Percentiles rank a stretch among this genome's conserved stretches.
Evolutionary conservation across 306 rosid genomes (phyloP).

Genomic region (Glycine soja): DNA sequence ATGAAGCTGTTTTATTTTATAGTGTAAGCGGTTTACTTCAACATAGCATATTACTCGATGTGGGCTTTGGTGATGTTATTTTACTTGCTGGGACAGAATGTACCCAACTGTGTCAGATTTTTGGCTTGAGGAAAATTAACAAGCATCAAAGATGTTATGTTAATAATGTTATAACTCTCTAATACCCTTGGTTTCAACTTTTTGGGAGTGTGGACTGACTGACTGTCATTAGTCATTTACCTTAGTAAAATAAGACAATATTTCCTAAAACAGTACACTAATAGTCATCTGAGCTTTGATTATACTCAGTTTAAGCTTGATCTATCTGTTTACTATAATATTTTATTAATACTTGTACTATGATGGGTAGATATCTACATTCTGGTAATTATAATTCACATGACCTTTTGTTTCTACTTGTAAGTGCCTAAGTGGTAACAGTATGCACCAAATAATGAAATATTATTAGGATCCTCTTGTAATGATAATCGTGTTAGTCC

Average conservation of each 20-base stretch:
- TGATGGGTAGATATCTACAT: not conserved
- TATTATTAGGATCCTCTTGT: slow-evolving; percentile 6
- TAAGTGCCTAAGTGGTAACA: slow-evolving; percentile 28
- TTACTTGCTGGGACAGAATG: not conserved
- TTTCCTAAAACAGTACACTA: not conserved
- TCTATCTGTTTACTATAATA: not conserved
- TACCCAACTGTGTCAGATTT: not conserved
- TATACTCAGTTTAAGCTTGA: slow-evolving; percentile 12
- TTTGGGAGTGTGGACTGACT: not conserved
- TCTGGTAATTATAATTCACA: slow-evolving; percentile 31
- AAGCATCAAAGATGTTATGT: not conserved
- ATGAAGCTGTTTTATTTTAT: too few relatives aligned
- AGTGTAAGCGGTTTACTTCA: too few relatives aligned
- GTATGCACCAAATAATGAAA: slow-evolving; percentile 47
- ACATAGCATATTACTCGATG: too few relatives aligned
- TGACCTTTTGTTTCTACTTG: slow-evolving; percentile 14
- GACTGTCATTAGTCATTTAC: not conserved
- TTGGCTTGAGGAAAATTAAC: not conserved
- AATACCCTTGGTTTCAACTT: not conserved
- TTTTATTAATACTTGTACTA: not conserved
- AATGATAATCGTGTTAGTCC: too few relatives aligned
- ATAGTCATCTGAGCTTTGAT: not conserved
- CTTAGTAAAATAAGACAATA: not conserved
- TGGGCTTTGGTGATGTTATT: too few relatives aligned
- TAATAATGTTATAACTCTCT: too few relatives aligned